Evolutionary conservation across 805 yeast genomes (phyloP).

Genomic region (Monosporozyma siamensis): DNA sequence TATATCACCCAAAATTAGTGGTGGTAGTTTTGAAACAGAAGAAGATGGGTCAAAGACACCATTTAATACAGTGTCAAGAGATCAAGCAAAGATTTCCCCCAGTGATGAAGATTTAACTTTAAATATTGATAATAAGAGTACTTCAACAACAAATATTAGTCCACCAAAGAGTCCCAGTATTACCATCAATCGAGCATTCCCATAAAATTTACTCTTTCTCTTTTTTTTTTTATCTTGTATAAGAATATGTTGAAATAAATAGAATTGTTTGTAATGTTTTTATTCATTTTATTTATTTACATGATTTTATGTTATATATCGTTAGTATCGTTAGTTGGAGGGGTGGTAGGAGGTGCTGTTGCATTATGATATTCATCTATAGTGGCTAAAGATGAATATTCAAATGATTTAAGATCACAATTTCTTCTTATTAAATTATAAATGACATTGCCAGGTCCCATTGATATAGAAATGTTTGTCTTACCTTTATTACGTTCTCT

Average conservation of each 20-base stretch:
- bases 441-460: slow-evolving; percentile 29
- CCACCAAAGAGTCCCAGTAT: slow-evolving; percentile 17
- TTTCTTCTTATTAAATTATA: slow-evolving; percentile 24
- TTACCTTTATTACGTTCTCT: slow-evolving; percentile 5
- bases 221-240: too few species aligned
- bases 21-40: too few species aligned
- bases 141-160: background rate
- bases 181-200: slow-evolving; percentile 7
- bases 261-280: too few species aligned
- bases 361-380: slow-evolving; percentile 16
- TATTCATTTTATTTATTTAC: too few species aligned
- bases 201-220: too few species aligned
- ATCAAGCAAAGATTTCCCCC: background rate
- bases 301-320: too few species aligned
- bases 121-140: background rate
- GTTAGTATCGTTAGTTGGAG: background rate
- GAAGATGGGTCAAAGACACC: too few species aligned
- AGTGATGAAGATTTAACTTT: slow-evolving; percentile 1
- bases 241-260: too few species aligned
- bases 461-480: slow-evolving; percentile 13
- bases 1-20: too few species aligned
- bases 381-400: slow-evolving; percentile 22
- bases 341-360: background rate
- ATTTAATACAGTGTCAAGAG: background rate
- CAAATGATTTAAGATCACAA: slow-evolving; percentile 15